phyloP scores from a whole-genome alignment of 2,329 filamentous ascomycete genomes.

The Didymella exigua region DNA sequence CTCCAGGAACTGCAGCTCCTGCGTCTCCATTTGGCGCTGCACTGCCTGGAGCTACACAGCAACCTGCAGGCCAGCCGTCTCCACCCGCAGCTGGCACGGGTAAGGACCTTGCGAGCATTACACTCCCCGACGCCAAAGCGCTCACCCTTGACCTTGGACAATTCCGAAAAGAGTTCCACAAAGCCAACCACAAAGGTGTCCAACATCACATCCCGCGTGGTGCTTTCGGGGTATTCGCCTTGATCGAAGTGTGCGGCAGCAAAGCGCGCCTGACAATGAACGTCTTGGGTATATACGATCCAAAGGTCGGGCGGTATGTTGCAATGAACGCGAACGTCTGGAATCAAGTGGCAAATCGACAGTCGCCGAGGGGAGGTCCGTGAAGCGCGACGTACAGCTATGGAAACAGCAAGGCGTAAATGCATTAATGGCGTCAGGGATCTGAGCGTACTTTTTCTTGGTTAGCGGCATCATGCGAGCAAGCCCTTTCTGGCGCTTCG shows the following conservation, averaged over 20 bases:
- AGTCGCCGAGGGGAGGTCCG: conserved; percentile 46
- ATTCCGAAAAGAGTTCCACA: conserved; percentile 34
- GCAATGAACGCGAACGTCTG: conserved; percentile 32
- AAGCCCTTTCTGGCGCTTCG: conserved; percentile 3
- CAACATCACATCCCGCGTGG: conserved; percentile 49
- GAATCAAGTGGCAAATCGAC: conserved; percentile 39
- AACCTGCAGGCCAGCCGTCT: conserved; percentile 7
- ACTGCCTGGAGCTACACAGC: conserved; percentile 22
- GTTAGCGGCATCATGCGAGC: neutral
- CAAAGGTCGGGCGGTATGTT: conserved; percentile 48
- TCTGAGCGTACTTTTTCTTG: conserved; percentile 2
- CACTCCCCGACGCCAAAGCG: conserved; percentile 34
- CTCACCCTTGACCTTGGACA: conserved; percentile 36
- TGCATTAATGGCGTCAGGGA: conserved; percentile 10
- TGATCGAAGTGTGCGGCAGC: conserved; percentile 54
- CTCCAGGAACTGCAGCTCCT: conserved; percentile 13
- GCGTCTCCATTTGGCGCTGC: conserved; percentile 18
- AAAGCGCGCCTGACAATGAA: conserved; percentile 52
- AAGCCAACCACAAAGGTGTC: conserved; percentile 21
- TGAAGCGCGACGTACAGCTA: neutral
- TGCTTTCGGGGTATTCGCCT: conserved; percentile 51
- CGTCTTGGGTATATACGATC: conserved; percentile 54
- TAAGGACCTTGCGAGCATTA: conserved; percentile 25
- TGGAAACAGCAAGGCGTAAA: neutral
- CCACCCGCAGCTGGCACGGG: conserved; percentile 20